Evolutionary conservation across 1,284 basidiomycete genomes (phyloP).

Genomic region (Apiotrichum akiyoshidainum): DNA sequence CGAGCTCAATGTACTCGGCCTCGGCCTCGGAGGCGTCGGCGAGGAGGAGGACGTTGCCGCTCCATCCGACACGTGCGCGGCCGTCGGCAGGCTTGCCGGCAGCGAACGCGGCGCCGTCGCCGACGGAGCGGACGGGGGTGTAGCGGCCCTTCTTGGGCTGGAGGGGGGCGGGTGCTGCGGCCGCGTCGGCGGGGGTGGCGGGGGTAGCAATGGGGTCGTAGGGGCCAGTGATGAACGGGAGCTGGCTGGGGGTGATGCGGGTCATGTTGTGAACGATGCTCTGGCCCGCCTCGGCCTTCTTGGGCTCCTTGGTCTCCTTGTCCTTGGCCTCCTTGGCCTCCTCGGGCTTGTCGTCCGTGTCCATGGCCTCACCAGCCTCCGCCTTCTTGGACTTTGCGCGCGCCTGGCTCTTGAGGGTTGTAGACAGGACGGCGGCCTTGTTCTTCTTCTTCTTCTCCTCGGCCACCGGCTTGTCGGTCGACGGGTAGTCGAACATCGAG

Average conservation of each 20-base stretch:
- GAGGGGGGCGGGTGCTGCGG: constrained; percentile 3
- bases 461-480: constrained; percentile 76
- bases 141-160: constrained; percentile 21
- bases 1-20: constrained; percentile 65
- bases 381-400: constrained; percentile 74
- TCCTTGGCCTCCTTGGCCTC: constrained; percentile 38
- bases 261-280: constrained; percentile 84
- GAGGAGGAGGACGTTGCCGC: constrained; percentile 76
- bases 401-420: constrained; percentile 88
- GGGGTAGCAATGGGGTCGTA: constrained; percentile 17
- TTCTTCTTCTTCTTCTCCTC: constrained; percentile 87
- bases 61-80: constrained; percentile 20
- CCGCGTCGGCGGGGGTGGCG: not conserved
- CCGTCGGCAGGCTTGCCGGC: constrained; percentile 21
- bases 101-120: constrained; percentile 18
- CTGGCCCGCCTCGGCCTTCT: constrained; percentile 63
- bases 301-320: constrained; percentile 54
- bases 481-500: constrained; percentile 84
- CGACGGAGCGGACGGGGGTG: constrained; percentile 19
- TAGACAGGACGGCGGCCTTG: constrained; percentile 87
- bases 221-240: constrained; percentile 64
- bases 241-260: constrained; percentile 85
- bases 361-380: constrained; percentile 70
- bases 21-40: constrained; percentile 55
- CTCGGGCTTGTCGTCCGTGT: constrained; percentile 59